Evolutionary conservation across 805 yeast genomes (phyloP), one percentile per base, ranked within the genome.

Genomic region (Saccharomycopsis oosterbeekiorum): DNA sequence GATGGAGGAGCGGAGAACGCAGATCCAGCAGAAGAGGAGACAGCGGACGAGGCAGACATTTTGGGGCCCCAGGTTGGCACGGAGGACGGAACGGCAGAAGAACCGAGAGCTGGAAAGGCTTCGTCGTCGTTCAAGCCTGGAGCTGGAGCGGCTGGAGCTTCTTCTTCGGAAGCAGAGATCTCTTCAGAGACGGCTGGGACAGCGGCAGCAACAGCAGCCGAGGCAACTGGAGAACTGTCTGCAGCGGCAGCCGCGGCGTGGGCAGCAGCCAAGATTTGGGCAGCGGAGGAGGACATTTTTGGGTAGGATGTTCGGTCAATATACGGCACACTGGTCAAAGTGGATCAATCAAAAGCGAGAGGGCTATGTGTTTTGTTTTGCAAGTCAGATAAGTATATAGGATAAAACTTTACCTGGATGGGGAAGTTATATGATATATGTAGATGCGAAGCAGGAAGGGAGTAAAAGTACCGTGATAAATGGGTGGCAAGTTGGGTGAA

Each of bases 61-160:
- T 68, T 39, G 3, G 76, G 72, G 41, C 62, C 39, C 75, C 75
- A 75, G 68, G 42, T 26, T 60, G 57, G 36, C 70, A 68, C 37
- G 66, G 39, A 36, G 71, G 64, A 54, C 68, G 62, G 24, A n/a
- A 39, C 40, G 39, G 73, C 65, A 41, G 70, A 70, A 26, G 80
- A 65, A 26, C 85, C 85, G 65, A 83, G 75, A 29, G 82, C 75
- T 5, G 87, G 87, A 69, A 81, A 83, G 4, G 82, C 80, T 19
- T 73, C 64, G 64, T 78, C 83, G 68, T 79, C 81, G 57, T 75
- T 66, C 63, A 80, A 47, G n/a, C 53, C 72, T 29, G 80, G 72
- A 56, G 76, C 47, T 19, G 58, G 14, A 26, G 51, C 41, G 55
- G 59, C 10, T 29, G 59, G 17, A 4, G 14, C n/a, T 3, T 69